Evolutionary conservation across 352 stramenopile species (phyloP).

Genomic region (Pythium periplocum): DNA sequence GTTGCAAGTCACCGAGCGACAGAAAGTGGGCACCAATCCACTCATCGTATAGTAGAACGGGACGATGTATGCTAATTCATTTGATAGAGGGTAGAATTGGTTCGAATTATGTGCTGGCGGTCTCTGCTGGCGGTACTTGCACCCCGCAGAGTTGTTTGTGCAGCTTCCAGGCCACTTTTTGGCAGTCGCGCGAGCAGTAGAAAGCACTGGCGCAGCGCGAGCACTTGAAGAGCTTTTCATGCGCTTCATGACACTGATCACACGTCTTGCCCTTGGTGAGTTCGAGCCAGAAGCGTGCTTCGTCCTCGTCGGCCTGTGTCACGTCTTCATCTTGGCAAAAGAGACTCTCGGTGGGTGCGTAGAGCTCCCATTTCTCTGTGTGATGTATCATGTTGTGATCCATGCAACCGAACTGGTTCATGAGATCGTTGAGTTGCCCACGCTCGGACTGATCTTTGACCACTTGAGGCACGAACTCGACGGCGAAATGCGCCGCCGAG

Average conservation of each 20-base stretch:
- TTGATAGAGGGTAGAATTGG: too few species aligned
- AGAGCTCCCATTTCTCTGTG: slow-evolving; percentile 81
- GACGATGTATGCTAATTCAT: too few species aligned
- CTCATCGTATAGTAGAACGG: too few species aligned
- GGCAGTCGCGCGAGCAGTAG: slow-evolving; percentile 82
- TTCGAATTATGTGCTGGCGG: too few species aligned
- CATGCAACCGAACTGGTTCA: slow-evolving; percentile 66
- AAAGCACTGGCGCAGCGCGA: slow-evolving; percentile 56
- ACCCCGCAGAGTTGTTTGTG: slow-evolving; percentile 66
- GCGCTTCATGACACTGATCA: slow-evolving; percentile 49
- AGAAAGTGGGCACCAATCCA: too few species aligned
- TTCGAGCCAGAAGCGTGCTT: slow-evolving; percentile 63
- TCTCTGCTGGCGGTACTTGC: too few species aligned
- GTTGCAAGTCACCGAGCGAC: slow-evolving; percentile 49
- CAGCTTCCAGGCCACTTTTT: slow-evolving; percentile 70
- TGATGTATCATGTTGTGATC: slow-evolving; percentile 79
- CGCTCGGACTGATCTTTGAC: slow-evolving; percentile 15
- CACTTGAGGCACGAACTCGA: slow-evolving; percentile 60
- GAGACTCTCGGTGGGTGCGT: slow-evolving; percentile 31
- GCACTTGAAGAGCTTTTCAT: slow-evolving; percentile 55
- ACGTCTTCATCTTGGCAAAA: slow-evolving; percentile 38
- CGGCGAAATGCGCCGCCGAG: slow-evolving; percentile 58
- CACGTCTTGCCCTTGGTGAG: slow-evolving; percentile 55
- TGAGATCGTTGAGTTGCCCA: slow-evolving; percentile 42
- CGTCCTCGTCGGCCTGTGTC: slow-evolving; percentile 43